Base-by-base conservation (phyloP, 2,329 filamentous ascomycete genomes). In the Xylaria sp. region DNA sequence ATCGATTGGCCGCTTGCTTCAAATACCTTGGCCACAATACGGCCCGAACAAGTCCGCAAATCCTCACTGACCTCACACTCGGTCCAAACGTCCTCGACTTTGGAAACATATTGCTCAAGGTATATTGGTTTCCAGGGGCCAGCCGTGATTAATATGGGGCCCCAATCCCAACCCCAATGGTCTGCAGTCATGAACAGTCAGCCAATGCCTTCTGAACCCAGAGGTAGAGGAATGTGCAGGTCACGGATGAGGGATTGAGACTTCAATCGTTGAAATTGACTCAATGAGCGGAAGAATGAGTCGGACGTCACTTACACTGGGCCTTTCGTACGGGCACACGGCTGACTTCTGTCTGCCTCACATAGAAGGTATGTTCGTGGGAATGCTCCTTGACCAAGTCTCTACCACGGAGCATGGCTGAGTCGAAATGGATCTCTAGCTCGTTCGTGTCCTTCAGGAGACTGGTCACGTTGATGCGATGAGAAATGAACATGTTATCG, bases 91-190 rank as follows among this genome's bases (percentile, higher is more conserved):
- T 93, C 88, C 0, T 85, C 81, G 5, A 94, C 79, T 18, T 86
- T 82, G 9, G 84, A 82, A 46, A 81, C 77, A 67, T 91, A 93
- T 0, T 85, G 83, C 76, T 94, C 91, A 1, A 94, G 77, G 13
- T 83, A 83, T 1, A 93, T 84, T 2, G 89, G 85, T 69, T 86
- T 86, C 91, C 91, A 94, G 2, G 89, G 87, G 0, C 89, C 89
- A 9, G 84, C 85, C 0, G 88, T 89, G 76, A 89, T 83, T 60
- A 91, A 72, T 7, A 89, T 83, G 0, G 89, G 89, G 0, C 89
- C 90, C 90, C 89, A 91, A 73, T 92, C 89, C 89, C 89, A 92
- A 4, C 90, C 89, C 88, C 88, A 92, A 72, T 72, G 57, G 30
- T 71, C 69, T 69, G 34, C 3, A 41, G 2, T 28, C 7, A 23